A percentile compares a stretch with the other conserved stretches of the same genome.
Evolutionary conservation across 2,329 filamentous ascomycete genomes (phyloP).

Genomic region (Alternaria brassicae): DNA sequence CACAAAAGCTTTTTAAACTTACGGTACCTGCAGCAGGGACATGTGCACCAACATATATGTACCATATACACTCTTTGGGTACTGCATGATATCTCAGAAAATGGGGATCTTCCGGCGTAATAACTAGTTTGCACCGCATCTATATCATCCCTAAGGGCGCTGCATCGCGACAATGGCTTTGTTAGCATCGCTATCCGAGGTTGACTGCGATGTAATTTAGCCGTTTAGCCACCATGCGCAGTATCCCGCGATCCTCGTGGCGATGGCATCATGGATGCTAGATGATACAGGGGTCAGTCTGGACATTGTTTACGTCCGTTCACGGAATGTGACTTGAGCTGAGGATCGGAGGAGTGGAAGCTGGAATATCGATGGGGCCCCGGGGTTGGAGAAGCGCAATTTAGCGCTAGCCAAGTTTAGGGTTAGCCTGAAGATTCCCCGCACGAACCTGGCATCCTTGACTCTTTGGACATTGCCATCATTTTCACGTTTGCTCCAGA

Average conservation of each 20-base stretch:
- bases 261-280: slow-evolving; percentile 17
- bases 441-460: not conserved
- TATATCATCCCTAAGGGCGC: not conserved
- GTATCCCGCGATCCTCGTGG: slow-evolving; percentile 7
- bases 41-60: not conserved
- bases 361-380: not conserved
- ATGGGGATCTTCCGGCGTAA: not conserved
- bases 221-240: slow-evolving; percentile 40
- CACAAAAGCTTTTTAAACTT: not conserved
- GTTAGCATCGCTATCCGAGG: slow-evolving; percentile 4
- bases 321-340: not conserved
- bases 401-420: not conserved
- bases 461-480: not conserved
- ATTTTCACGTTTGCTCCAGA: not conserved
- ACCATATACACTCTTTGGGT: not conserved
- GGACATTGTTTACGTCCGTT: not conserved
- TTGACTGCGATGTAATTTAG: slow-evolving; percentile 31
- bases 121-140: not conserved
- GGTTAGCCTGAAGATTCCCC: not conserved
- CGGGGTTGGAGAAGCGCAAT: not conserved
- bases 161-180: slow-evolving; percentile 2
- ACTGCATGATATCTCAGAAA: not conserved
- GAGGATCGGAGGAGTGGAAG: not conserved
- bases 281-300: not conserved
- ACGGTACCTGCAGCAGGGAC: not conserved